Conservation (phyloP, 148 eudicot species). For the Agrostemma githago region DNA sequence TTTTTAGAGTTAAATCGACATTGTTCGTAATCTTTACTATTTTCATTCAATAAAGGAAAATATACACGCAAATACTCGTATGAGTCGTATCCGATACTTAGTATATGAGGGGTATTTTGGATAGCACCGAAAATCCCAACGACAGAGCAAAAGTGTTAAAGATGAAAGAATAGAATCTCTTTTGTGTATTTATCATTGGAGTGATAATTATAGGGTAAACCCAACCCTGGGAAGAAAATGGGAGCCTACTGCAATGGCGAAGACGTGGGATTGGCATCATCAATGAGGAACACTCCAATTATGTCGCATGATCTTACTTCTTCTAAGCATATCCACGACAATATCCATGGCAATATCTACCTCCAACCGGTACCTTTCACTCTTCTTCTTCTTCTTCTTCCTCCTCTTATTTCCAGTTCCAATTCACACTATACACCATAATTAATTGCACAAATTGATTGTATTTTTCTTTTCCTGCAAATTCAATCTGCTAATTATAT, state of each 20-base stretch:
- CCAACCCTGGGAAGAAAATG: constrained; percentile 26
- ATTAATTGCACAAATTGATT: neutral
- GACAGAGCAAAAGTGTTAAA: too few species aligned
- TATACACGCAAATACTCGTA: too few species aligned
- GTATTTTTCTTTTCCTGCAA: neutral
- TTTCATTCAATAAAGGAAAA: too few species aligned
- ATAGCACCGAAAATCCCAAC: too few species aligned
- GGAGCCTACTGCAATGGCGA: constrained; percentile 38
- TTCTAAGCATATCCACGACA: constrained; percentile 60
- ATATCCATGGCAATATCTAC: constrained; percentile 76
- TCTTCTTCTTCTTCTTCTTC: neutral
- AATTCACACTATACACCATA: neutral
- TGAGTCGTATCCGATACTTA: too few species aligned
- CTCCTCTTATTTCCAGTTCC: neutral
- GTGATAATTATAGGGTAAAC: neutral
- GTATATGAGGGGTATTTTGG: too few species aligned
- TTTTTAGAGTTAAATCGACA: too few species aligned
- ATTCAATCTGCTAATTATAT: too few species aligned
- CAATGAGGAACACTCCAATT: constrained; percentile 11
- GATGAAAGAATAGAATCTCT: too few species aligned
- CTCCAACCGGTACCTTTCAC: constrained; percentile 49
- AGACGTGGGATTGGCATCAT: constrained; percentile 23
- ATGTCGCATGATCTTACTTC: constrained; percentile 33
- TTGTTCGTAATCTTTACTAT: too few species aligned
- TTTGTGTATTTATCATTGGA: too few species aligned